phyloP scores from a whole-genome alignment of 257 asterid species.

The Solanum microdontum region DNA sequence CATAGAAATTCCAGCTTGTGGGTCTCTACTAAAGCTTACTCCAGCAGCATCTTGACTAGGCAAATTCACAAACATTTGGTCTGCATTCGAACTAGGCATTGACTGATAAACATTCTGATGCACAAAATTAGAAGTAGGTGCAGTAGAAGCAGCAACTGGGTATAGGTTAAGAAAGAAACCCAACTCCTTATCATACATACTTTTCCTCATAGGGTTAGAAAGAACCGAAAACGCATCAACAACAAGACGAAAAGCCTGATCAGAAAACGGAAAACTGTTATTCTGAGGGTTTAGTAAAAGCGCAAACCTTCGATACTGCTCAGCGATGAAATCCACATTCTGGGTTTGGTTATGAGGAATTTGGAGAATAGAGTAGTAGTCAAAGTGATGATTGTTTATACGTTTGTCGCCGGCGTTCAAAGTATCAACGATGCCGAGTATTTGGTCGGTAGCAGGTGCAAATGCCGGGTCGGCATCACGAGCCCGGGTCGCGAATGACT shows the following conservation, averaged over 20 bases:
- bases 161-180: slow-evolving; percentile 16
- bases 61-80: slow-evolving; percentile 1
- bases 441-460: slow-evolving; percentile 53
- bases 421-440: slow-evolving; percentile 75
- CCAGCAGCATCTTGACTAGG: not conserved
- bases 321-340: slow-evolving; percentile 42
- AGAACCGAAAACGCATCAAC: slow-evolving; percentile 67
- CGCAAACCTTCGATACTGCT: slow-evolving; percentile 53
- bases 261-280: slow-evolving; percentile 68
- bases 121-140: not conserved
- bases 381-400: slow-evolving; percentile 42
- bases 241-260: slow-evolving; percentile 67
- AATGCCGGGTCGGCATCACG: slow-evolving; percentile 81
- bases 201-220: slow-evolving; percentile 54
- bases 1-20: not conserved
- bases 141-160: slow-evolving; percentile 1
- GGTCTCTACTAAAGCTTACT: not conserved
- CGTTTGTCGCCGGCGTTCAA: slow-evolving; percentile 64
- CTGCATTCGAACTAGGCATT: not conserved
- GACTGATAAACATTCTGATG: not conserved
- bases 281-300: slow-evolving; percentile 53
- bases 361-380: slow-evolving; percentile 74
- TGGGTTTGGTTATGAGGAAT: slow-evolving; percentile 48
- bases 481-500: slow-evolving; percentile 82
- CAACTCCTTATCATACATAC: slow-evolving; percentile 57